phyloP scores from a whole-genome alignment of 768 basidiomycete genomes.

The Lentinus brumalis region DNA sequence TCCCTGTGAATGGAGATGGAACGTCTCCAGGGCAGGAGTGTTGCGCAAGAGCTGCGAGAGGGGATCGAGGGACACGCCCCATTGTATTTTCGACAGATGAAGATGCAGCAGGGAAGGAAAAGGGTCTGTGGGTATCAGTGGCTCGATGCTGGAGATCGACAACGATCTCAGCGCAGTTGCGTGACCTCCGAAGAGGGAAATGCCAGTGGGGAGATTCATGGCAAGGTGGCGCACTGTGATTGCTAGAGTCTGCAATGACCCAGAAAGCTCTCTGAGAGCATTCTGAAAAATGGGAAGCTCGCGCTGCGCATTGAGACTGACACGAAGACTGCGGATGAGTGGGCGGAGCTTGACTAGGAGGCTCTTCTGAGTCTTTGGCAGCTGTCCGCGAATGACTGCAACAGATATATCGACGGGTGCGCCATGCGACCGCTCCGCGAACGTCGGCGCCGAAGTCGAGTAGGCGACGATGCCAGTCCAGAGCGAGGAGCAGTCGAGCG shows the following conservation, averaged over 20 bases:
- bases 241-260: neutral
- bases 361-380: neutral
- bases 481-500: neutral
- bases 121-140: neutral
- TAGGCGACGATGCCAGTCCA: neutral
- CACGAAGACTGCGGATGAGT: neutral
- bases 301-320: neutral
- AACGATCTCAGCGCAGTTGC: neutral
- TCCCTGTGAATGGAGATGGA: too few relatives aligned
- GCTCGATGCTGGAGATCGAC: neutral
- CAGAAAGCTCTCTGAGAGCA: neutral
- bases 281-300: neutral
- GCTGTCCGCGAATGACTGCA: neutral
- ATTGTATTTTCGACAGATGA: neutral
- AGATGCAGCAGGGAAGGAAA: neutral
- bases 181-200: neutral
- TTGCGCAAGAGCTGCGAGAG: neutral
- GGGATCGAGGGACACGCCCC: neutral
- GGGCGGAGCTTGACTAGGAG: neutral
- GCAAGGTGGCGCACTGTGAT: neutral
- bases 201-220: neutral
- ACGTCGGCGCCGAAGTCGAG: neutral
- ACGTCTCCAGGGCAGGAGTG: neutral
- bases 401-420: neutral
- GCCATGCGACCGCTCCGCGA: neutral